These are phyloP conservation scores for Saccharum hybrid DNA, from an alignment of 202 grass and related monocot genomes.

Conservation along the genomic window DNA sequence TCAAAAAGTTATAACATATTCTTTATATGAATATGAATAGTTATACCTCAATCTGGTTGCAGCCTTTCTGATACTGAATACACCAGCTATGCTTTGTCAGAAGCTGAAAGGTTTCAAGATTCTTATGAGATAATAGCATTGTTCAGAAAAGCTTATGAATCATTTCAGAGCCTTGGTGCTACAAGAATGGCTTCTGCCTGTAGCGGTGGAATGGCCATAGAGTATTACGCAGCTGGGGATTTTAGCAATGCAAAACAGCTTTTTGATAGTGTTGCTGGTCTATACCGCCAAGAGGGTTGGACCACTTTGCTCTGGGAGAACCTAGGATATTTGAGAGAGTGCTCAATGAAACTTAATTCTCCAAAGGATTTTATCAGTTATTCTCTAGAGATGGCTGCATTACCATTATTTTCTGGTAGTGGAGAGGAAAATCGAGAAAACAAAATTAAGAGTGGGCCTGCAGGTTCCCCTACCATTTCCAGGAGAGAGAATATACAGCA, in stretches of 20 bases:
- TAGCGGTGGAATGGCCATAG: slow-evolving; percentile 85
- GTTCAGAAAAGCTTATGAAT: slow-evolving; percentile 98
- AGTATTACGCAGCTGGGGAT: slow-evolving; percentile 82
- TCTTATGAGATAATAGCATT: slow-evolving; percentile 97
- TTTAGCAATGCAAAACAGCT: slow-evolving; percentile 81
- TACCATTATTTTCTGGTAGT: slow-evolving; percentile 66
- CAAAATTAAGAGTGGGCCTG: slow-evolving; percentile 67
- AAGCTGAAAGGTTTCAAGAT: slow-evolving; percentile 98
- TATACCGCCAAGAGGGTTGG: slow-evolving; percentile 93
- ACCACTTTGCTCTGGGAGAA: slow-evolving; percentile 83
- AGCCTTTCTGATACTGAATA: slow-evolving; percentile 97
- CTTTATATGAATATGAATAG: slow-evolving; percentile 37
- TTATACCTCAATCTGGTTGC: slow-evolving; percentile 59
- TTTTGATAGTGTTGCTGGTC: slow-evolving; percentile 73
- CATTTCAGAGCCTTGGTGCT: slow-evolving; percentile 71
- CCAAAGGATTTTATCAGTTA: slow-evolving; percentile 80
- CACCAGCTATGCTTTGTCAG: slow-evolving; percentile 78
- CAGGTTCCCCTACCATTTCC: slow-evolving; percentile 70
- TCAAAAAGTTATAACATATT: slow-evolving; percentile 21
- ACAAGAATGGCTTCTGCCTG: slow-evolving; percentile 77
- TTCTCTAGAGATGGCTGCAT: slow-evolving; percentile 93
- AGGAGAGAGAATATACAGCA: slow-evolving; percentile 78
- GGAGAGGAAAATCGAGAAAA: slow-evolving; percentile 49
- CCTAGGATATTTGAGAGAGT: slow-evolving; percentile 91
- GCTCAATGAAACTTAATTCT: slow-evolving; percentile 75